These are phyloP conservation scores for Boletellus dicymbophilus DNA, from an alignment of 1,284 basidiomycete genomes.

Conservation along the genomic window DNA sequence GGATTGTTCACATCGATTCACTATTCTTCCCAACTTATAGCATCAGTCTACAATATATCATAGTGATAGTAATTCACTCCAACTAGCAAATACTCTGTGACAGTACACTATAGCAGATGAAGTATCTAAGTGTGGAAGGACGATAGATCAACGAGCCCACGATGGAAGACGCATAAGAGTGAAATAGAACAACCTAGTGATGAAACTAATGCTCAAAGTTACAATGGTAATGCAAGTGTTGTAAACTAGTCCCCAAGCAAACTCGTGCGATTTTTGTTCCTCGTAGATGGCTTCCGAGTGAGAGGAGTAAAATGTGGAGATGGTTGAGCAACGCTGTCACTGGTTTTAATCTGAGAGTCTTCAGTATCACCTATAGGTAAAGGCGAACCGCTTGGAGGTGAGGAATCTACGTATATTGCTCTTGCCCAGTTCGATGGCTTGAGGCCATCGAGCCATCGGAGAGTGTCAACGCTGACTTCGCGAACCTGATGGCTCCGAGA, in stretches of 20 bases:
- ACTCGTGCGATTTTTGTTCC: slow-evolving; percentile 56
- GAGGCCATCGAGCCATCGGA: slow-evolving; percentile 71
- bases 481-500: slow-evolving; percentile 59
- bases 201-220: not conserved
- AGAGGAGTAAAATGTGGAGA: slow-evolving; percentile 56
- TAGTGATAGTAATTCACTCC: too few species aligned
- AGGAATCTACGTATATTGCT: slow-evolving; percentile 41
- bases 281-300: slow-evolving; percentile 64
- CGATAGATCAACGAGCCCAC: slow-evolving; percentile 2
- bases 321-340: slow-evolving; percentile 43
- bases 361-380: slow-evolving; percentile 27
- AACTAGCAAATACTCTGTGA: too few species aligned
- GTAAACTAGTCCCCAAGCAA: slow-evolving; percentile 37
- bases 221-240: slow-evolving; percentile 20
- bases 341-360: slow-evolving; percentile 28
- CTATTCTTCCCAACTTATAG: not conserved
- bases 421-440: slow-evolving; percentile 37
- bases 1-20: too few species aligned
- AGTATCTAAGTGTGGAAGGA: slow-evolving; percentile 3
- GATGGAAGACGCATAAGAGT: slow-evolving; percentile 1
- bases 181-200: slow-evolving; percentile 2
- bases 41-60: not conserved
- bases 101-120: not conserved
- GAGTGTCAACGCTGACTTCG: slow-evolving; percentile 54
- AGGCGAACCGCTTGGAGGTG: slow-evolving; percentile 33